phyloP scores from a whole-genome alignment of 2,329 filamentous ascomycete species.

The Hirsutella thompsonii region DNA sequence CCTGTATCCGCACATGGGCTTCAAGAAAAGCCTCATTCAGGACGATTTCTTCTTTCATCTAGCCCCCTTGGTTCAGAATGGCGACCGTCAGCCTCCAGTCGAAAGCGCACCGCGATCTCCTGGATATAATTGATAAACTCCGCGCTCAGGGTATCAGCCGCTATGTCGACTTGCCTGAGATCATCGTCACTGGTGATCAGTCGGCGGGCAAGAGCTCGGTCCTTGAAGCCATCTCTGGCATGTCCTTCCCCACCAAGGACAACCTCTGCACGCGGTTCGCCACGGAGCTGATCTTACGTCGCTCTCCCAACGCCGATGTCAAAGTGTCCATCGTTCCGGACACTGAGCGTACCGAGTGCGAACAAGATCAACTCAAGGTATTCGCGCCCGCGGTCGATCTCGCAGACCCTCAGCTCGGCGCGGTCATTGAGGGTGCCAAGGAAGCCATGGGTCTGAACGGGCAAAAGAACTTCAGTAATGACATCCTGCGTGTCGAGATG shows the following conservation, averaged over 20 bases:
- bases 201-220: conserved; percentile 53
- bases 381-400: conserved; percentile 13
- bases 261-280: conserved; percentile 50
- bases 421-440: conserved; percentile 26
- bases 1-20: too few species aligned
- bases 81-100: conserved; percentile 4
- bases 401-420: conserved; percentile 13
- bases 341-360: conserved; percentile 10
- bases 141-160: conserved; percentile 6
- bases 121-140: conserved; percentile 8
- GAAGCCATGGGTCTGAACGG: conserved; percentile 34
- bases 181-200: conserved; percentile 49
- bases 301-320: conserved; percentile 18
- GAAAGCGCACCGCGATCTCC: conserved; percentile 5
- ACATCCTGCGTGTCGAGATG: conserved; percentile 35
- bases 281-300: conserved; percentile 46
- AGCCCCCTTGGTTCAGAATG: conserved; percentile 6
- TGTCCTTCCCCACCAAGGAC: conserved; percentile 45
- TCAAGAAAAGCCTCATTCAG: too few species aligned
- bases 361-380: conserved; percentile 10
- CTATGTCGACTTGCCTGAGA: conserved; percentile 27
- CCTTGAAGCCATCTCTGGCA: conserved; percentile 48
- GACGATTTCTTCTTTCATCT: neutral
- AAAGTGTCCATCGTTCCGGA: conserved; percentile 19
- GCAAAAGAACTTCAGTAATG: conserved; percentile 24